Evolutionary conservation across 2,329 filamentous ascomycete species (phyloP).

Genomic region (Ceratocystis papillata): DNA sequence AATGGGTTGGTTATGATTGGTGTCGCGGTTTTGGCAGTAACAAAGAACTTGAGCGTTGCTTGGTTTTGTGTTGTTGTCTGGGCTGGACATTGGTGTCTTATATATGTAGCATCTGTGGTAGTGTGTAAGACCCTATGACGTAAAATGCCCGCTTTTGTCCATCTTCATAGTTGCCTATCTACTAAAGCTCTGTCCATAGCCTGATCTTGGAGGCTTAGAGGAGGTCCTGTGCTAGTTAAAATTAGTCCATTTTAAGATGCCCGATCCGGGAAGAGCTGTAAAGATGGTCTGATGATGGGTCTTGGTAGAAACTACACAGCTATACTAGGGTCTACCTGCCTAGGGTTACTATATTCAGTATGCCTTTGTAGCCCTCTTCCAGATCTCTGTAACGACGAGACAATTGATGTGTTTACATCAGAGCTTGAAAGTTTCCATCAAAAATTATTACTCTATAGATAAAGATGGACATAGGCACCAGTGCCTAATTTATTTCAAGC

Average conservation of each 20-base stretch:
- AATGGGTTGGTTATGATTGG: not conserved
- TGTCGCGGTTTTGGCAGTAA: not conserved
- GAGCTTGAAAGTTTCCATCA: not conserved
- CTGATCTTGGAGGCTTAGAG: not conserved
- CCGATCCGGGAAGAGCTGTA: not conserved
- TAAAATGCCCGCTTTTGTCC: constrained; percentile 1
- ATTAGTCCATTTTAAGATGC: not conserved
- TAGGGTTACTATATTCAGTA: not conserved
- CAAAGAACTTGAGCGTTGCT: not conserved
- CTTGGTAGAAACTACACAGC: not conserved
- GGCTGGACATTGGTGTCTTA: not conserved
- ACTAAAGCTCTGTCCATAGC: not conserved
- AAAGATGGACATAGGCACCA: not conserved
- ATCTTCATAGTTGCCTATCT: not conserved
- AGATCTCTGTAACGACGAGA: too few relatives aligned
- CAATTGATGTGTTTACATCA: too few relatives aligned
- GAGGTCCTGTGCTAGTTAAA: not conserved
- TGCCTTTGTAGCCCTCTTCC: too few relatives aligned
- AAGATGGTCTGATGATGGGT: not conserved
- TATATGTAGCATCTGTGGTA: not conserved
- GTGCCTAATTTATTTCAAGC: not conserved
- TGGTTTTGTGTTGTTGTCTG: not conserved
- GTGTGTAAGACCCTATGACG: constrained; percentile 10
- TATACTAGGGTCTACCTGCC: not conserved
- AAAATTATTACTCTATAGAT: not conserved